phyloP scores from a whole-genome alignment of 2,329 filamentous ascomycete species.

The Claviceps pazoutovae region DNA sequence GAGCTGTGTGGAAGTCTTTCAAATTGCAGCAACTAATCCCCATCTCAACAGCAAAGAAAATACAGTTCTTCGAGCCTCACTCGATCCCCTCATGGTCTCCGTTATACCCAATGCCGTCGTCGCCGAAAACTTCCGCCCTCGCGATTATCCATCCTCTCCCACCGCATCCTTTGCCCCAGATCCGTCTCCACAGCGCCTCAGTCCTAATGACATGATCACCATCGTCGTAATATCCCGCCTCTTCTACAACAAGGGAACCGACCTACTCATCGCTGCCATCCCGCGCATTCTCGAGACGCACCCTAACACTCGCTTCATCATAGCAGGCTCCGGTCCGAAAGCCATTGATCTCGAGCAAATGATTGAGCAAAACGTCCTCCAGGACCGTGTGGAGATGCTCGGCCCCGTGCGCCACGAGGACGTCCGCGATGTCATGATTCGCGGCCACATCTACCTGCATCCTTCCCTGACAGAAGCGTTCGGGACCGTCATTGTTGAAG shows the following conservation, averaged over 20 bases:
- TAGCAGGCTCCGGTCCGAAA: conserved; percentile 89
- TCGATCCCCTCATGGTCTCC: conserved; percentile 93
- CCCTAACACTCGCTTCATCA: conserved; percentile 90
- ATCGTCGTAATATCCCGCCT: conserved; percentile 95
- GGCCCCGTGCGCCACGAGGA: conserved; percentile 91
- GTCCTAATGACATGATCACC: conserved; percentile 76
- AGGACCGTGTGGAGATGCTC: conserved; percentile 85
- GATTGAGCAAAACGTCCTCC: conserved; percentile 86
- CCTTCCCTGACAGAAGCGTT: conserved; percentile 94
- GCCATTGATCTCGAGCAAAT: conserved; percentile 97
- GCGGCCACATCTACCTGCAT: conserved; percentile 91
- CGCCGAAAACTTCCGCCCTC: conserved; percentile 81
- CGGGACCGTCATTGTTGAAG: conserved; percentile 94
- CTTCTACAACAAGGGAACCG: conserved; percentile 98
- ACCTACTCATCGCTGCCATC: conserved; percentile 90
- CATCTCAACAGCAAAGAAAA: conserved; percentile 68
- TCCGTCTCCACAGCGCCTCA: conserved; percentile 51
- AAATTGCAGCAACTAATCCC: background rate
- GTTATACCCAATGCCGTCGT: conserved; percentile 97
- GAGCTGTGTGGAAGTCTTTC: too few species aligned
- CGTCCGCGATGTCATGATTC: conserved; percentile 92
- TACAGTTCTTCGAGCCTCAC: conserved; percentile 81
- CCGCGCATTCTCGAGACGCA: conserved; percentile 81
- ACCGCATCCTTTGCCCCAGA: conserved; percentile 25
- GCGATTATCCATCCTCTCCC: conserved; percentile 25